Percentiles rank a stretch among this genome's conserved stretches.
phyloP scores from a whole-genome alignment of 2,329 filamentous ascomycete genomes.

The Ceratocystis alfenasii region DNA sequence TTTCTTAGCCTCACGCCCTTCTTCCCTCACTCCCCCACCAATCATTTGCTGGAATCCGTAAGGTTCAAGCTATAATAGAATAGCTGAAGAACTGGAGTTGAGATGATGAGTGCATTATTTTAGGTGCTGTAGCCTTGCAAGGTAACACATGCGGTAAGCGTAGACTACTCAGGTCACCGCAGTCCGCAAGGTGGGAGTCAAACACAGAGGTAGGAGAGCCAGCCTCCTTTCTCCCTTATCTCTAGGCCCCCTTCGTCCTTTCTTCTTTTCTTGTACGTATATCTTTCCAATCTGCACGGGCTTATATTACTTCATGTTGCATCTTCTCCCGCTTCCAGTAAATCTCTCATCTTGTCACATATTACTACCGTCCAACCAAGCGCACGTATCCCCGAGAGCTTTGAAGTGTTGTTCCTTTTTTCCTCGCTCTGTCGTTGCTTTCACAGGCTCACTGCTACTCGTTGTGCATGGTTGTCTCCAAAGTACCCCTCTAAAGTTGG shows the following conservation, averaged over 20 bases:
- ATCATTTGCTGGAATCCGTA: background rate
- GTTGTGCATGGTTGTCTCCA: background rate
- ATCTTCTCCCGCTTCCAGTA: background rate
- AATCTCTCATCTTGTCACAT: constrained; percentile 8
- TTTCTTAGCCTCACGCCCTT: background rate
- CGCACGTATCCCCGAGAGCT: background rate
- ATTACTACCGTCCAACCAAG: background rate
- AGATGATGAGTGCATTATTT: background rate
- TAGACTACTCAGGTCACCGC: background rate
- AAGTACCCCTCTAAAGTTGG: background rate
- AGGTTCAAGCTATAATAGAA: background rate
- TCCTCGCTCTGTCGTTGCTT: background rate
- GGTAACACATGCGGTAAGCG: background rate
- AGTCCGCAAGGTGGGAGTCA: too few species aligned
- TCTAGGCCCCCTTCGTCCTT: background rate
- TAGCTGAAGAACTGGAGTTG: background rate
- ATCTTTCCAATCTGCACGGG: background rate
- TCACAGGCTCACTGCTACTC: background rate
- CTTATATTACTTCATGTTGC: too few species aligned
- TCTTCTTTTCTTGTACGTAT: background rate
- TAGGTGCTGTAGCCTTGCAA: background rate
- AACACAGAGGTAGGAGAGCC: background rate
- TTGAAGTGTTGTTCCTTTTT: background rate
- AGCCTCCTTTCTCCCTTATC: background rate
- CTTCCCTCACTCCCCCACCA: background rate